Base-by-base conservation (phyloP, 768 basidiomycete species). In the Collybiopsis luxurians region DNA sequence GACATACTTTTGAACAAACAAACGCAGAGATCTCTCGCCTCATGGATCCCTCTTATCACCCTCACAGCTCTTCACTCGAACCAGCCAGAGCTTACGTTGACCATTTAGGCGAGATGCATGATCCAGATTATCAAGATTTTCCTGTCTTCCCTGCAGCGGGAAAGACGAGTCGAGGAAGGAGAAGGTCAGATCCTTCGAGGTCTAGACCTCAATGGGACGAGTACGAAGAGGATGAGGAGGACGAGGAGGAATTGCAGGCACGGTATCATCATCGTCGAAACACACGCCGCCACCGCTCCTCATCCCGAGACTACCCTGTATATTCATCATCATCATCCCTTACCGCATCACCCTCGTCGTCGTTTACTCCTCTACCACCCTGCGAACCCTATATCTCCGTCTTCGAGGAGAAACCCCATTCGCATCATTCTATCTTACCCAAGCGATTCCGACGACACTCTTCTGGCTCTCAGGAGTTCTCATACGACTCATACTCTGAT, bases 91-190 rank as follows among this genome's bases (percentile, higher is more conserved):
- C 36, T 15, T 51, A 51, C 23, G 23, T 51, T 26, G 50, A 51
- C 17, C 21, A 15, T 26, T 23, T 31, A 39, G 50, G 50, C 4
- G 31, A 51, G 21, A 39, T 51, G 50, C 50, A 51, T 26, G 50
- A 51, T 51, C 50, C 50, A 39, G 50, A 51, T 51, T 51, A 36
- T 27, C 38, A 51, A 23, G 31, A 38, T 21, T 51, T 51, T 23
- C 50, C 50, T 38, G 50, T 51, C 2, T 51, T 36, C 26, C 13
- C 28, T 28, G 31, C 19, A 10, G 48, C 36, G 24, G 49, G 49
- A 31, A 50, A 38, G 27, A 50, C 26, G 13, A 31, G 21, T 31
- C 30, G 31, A 34, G 28, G 49, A 12, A 21, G 31, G 34, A 50
- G 49, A 19, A 50, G 49, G 31, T 31, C 49, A 38, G 49, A 50